phyloP scores from a whole-genome alignment of 306 rosid species.

The Vigna unguiculata region DNA sequence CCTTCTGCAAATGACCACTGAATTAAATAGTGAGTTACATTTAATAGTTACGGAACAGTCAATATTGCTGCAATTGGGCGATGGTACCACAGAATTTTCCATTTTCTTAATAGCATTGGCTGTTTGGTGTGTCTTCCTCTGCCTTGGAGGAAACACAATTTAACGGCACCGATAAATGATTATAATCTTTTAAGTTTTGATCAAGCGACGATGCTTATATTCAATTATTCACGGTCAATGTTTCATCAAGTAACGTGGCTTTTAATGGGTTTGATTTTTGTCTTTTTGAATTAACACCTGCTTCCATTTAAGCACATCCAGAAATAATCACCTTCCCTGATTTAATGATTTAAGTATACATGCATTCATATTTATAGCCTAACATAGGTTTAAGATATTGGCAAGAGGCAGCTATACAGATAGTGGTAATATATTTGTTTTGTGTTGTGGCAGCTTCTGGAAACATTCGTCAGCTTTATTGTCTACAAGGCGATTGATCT shows the following conservation, averaged over 20 bases:
- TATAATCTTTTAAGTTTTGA: constrained; percentile 3
- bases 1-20: not conserved
- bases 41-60: constrained; percentile 27
- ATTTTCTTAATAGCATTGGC: constrained; percentile 16
- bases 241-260: not conserved
- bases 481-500: constrained; percentile 88
- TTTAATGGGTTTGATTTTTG: constrained; percentile 15
- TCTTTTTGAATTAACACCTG: not conserved
- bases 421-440: constrained; percentile 37
- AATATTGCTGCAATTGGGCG: constrained; percentile 22
- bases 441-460: constrained; percentile 78
- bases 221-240: not conserved
- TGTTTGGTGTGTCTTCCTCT: constrained; percentile 15
- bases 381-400: constrained; percentile 4
- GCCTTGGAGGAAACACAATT: constrained; percentile 17
- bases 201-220: not conserved
- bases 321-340: constrained; percentile 5
- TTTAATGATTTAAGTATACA: constrained; percentile 29
- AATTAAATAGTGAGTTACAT: constrained; percentile 29
- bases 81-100: constrained; percentile 20
- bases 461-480: constrained; percentile 98
- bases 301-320: not conserved
- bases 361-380: constrained; percentile 8
- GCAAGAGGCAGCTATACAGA: not conserved
- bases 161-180: not conserved